phyloP scores from a whole-genome alignment of 2,329 filamentous ascomycete species.

The Ascosphaera acerosa region DNA sequence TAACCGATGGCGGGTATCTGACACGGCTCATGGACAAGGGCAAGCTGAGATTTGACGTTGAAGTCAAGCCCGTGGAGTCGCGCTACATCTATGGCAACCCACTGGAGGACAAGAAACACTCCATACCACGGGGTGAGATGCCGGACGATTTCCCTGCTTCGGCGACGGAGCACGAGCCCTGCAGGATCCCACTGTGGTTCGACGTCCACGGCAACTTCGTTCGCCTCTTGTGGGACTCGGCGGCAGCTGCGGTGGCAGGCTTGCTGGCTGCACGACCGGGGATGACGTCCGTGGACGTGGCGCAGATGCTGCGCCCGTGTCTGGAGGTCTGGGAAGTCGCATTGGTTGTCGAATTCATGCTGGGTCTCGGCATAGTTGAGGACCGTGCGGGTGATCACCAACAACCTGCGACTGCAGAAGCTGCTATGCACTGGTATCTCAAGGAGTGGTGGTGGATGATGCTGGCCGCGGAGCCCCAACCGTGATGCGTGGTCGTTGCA shows the following conservation, averaged over 20 bases:
- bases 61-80: constrained; percentile 13
- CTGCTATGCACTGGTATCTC: too few species aligned
- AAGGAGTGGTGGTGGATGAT: background rate
- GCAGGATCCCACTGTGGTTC: constrained; percentile 22
- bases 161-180: constrained; percentile 3
- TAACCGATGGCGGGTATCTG: constrained; percentile 22
- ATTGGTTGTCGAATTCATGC: constrained; percentile 18
- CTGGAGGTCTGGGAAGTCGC: constrained; percentile 20
- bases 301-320: constrained; percentile 14
- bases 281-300: constrained; percentile 12
- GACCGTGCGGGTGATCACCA: too few species aligned
- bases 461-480: background rate
- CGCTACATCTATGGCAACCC: constrained; percentile 19
- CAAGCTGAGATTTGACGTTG: constrained; percentile 18
- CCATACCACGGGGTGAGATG: constrained; percentile 11
- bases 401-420: too few species aligned
- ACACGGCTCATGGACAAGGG: constrained; percentile 22
- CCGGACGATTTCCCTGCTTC: constrained; percentile 1
- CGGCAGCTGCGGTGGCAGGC: constrained; percentile 17
- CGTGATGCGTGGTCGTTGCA: background rate
- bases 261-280: constrained; percentile 20
- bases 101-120: constrained; percentile 4
- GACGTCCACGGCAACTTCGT: constrained; percentile 21
- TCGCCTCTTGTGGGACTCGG: constrained; percentile 17
- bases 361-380: constrained; percentile 8